Conservation (phyloP, 208 protist species). For the Crithidia brevicula region DNA sequence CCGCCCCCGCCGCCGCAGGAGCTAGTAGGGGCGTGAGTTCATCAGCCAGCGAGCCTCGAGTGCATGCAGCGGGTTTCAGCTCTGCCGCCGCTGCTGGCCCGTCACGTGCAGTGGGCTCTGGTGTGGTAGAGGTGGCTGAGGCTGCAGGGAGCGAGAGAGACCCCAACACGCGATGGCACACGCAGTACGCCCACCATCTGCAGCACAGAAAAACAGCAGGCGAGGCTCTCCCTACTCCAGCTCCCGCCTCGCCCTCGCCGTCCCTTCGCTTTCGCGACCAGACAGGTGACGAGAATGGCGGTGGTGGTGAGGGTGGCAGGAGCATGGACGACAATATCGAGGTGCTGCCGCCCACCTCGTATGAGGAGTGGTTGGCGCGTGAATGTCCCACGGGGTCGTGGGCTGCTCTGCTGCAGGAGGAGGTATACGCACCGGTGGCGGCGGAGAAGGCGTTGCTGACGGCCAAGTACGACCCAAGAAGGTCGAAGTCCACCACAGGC, state of each 20-base stretch:
- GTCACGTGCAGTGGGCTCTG: no score
- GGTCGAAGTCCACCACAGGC: not conserved
- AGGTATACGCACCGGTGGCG: slow-evolving; percentile 63
- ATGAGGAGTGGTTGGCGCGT: slow-evolving; percentile 57
- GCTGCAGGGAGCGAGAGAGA: not conserved
- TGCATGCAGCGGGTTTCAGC: not conserved
- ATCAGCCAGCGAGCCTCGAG: not conserved
- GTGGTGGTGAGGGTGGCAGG: slow-evolving; percentile 12
- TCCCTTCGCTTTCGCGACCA: not conserved
- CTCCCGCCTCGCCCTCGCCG: not conserved
- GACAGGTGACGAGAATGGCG: not conserved
- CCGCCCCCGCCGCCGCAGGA: no score
- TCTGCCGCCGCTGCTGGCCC: not conserved
- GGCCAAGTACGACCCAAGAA: slow-evolving; percentile 55
- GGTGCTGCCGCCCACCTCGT: slow-evolving; percentile 32
- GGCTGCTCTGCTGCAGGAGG: slow-evolving; percentile 53
- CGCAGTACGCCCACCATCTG: slow-evolving; percentile 12
- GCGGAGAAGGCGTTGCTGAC: slow-evolving; percentile 52
- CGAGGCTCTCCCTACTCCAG: not conserved
- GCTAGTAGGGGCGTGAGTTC: not conserved
- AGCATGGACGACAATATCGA: no score
- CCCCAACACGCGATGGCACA: slow-evolving; percentile 22
- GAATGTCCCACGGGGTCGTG: slow-evolving; percentile 61
- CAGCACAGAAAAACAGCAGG: not conserved
- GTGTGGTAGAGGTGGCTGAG: not conserved